These are phyloP conservation scores for Penicillium silybi DNA, from an alignment of 495 filamentous ascomycete genomes.

Conservation along the genomic window DNA sequence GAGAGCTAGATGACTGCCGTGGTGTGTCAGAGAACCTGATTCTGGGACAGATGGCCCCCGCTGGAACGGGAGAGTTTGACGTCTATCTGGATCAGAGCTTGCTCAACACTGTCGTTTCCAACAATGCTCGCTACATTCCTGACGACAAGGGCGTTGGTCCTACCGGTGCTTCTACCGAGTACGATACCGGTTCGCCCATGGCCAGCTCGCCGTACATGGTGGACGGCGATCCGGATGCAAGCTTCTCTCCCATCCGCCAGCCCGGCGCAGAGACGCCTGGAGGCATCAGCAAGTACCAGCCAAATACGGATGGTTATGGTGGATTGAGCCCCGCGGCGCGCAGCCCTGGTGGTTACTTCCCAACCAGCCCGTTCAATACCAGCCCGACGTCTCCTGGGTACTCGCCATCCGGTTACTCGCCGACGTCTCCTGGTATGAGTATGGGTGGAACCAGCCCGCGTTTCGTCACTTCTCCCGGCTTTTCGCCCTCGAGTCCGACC, in stretches of 20 bases:
- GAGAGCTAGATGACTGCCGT: constrained; percentile 94
- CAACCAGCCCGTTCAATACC: constrained; percentile 74
- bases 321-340: constrained; percentile 62
- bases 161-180: constrained; percentile 89
- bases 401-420: constrained; percentile 66
- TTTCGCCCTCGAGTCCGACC: constrained; percentile 64
- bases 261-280: constrained; percentile 69
- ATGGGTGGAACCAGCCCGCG: constrained; percentile 56
- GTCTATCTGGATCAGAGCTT: constrained; percentile 89
- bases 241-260: constrained; percentile 86
- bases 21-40: constrained; percentile 99
- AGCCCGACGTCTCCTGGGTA: constrained; percentile 75
- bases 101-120: constrained; percentile 89
- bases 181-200: constrained; percentile 87
- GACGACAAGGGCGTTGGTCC: constrained; percentile 64
- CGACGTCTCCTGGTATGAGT: constrained; percentile 59
- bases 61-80: constrained; percentile 94
- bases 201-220: constrained; percentile 70
- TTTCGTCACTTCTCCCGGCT: constrained; percentile 48
- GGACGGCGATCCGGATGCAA: constrained; percentile 72
- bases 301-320: constrained; percentile 45
- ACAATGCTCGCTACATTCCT: constrained; percentile 77
- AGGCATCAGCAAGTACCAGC: constrained; percentile 65
- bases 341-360: constrained; percentile 64
- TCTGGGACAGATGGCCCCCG: constrained; percentile 91